Conservation (phyloP, 2,329 filamentous ascomycete species). For the Akanthomyces muscarius region DNA sequence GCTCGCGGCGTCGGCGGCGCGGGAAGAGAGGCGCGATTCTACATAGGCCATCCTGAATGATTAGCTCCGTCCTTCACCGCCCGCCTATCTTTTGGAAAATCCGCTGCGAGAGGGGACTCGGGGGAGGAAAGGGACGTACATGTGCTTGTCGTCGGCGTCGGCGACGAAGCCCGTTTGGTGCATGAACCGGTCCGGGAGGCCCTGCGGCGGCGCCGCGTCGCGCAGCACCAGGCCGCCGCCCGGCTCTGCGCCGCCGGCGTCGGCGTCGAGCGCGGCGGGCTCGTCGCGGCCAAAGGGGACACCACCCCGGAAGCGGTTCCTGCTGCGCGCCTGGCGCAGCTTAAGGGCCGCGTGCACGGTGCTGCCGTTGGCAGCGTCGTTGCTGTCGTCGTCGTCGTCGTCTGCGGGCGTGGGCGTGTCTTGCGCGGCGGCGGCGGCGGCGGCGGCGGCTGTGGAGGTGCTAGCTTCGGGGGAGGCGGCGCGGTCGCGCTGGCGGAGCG, state of each 20-base stretch:
- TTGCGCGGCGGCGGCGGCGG: conserved; percentile 1
- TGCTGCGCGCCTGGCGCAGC: conserved; percentile 49
- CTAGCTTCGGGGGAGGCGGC: conserved; percentile 32
- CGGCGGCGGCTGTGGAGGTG: conserved; percentile 3
- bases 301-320: conserved; percentile 40
- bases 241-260: conserved; percentile 20
- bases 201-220: conserved; percentile 23
- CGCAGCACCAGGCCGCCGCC: conserved; percentile 29
- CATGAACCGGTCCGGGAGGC: conserved; percentile 55
- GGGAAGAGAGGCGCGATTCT: conserved; percentile 73
- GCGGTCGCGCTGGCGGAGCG: conserved; percentile 49
- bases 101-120: neutral
- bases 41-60: conserved; percentile 77
- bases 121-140: conserved; percentile 54
- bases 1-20: conserved; percentile 30
- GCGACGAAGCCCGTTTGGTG: conserved; percentile 66
- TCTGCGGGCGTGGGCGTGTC: conserved; percentile 13
- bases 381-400: conserved; percentile 22
- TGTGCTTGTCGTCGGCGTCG: conserved; percentile 67
- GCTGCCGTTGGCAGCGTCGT: conserved; percentile 23
- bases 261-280: conserved; percentile 16
- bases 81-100: no score
- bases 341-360: conserved; percentile 48
- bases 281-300: conserved; percentile 45
- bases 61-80: conserved; percentile 45